These are phyloP conservation scores for Ophiocordyceps robertsii DNA, from an alignment of 2,329 filamentous ascomycete species.

Conservation along the genomic window DNA sequence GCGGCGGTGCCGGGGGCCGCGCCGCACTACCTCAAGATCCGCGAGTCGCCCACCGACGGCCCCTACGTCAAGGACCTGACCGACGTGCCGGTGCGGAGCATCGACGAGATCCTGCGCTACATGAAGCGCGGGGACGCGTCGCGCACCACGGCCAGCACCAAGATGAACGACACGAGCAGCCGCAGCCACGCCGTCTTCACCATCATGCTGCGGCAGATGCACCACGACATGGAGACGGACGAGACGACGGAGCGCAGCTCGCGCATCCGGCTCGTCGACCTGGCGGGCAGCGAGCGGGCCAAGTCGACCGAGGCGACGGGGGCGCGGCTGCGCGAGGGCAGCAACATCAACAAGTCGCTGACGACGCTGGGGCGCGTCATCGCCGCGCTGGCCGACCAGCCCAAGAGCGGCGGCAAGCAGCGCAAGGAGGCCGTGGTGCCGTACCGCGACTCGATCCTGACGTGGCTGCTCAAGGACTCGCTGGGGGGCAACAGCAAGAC, in stretches of 20 bases:
- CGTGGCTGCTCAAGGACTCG: slow-evolving; percentile 87
- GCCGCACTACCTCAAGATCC: slow-evolving; percentile 90
- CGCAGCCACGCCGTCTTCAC: slow-evolving; percentile 97
- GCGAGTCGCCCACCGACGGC: slow-evolving; percentile 86
- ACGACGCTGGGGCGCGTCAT: slow-evolving; percentile 94
- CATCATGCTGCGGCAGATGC: slow-evolving; percentile 94
- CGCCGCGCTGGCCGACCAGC: slow-evolving; percentile 63
- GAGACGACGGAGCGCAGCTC: slow-evolving; percentile 92
- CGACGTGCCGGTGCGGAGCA: slow-evolving; percentile 79
- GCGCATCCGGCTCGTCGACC: slow-evolving; percentile 85
- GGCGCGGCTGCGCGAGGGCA: slow-evolving; percentile 78
- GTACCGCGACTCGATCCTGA: slow-evolving; percentile 77
- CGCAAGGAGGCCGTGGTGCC: slow-evolving; percentile 54
- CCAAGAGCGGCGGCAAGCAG: slow-evolving; percentile 46
- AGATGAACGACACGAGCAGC: slow-evolving; percentile 98
- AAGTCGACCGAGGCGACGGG: slow-evolving; percentile 94
- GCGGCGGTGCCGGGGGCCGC: slow-evolving; percentile 56
- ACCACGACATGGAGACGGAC: slow-evolving; percentile 93
- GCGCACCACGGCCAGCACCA: slow-evolving; percentile 82
- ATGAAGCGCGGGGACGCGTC: slow-evolving; percentile 86
- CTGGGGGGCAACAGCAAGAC: slow-evolving; percentile 96
- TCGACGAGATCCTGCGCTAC: slow-evolving; percentile 73
- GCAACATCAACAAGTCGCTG: slow-evolving; percentile 98
- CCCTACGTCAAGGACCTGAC: slow-evolving; percentile 96
- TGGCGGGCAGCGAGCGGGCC: slow-evolving; percentile 88